Evolutionary conservation across 345 rosid genomes (phyloP).

Genomic region (Brassica juncea): DNA sequence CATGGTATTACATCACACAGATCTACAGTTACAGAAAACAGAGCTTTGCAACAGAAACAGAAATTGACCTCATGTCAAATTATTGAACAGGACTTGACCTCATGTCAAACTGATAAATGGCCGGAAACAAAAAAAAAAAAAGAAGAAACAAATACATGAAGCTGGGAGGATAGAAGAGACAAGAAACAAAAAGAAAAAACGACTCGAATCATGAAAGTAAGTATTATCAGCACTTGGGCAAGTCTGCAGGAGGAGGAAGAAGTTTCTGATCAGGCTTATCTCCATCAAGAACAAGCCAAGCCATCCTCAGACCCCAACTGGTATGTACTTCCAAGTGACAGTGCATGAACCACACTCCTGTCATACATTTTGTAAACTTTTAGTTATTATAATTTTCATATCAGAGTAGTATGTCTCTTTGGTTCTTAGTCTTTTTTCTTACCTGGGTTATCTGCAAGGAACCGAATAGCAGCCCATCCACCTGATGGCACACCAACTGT

Average conservation of each 20-base stretch:
- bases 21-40: background rate
- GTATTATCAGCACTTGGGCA: background rate
- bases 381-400: background rate
- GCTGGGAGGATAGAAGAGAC: background rate
- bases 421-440: background rate
- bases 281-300: background rate
- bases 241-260: background rate
- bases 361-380: background rate
- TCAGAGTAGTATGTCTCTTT: background rate
- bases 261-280: background rate
- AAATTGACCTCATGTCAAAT: background rate
- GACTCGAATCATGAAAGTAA: background rate
- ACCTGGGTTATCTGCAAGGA: conserved; percentile 1
- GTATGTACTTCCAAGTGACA: background rate
- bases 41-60: background rate
- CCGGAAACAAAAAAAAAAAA: background rate
- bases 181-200: background rate
- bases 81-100: background rate
- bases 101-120: background rate
- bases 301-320: conserved; percentile 1
- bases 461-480: background rate
- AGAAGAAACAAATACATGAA: background rate
- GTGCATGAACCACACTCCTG: conserved; percentile 4
- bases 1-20: background rate
- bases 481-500: background rate